Base-by-base conservation (phyloP, 768 basidiomycete species). In the Pulveroboletus sp. region DNA sequence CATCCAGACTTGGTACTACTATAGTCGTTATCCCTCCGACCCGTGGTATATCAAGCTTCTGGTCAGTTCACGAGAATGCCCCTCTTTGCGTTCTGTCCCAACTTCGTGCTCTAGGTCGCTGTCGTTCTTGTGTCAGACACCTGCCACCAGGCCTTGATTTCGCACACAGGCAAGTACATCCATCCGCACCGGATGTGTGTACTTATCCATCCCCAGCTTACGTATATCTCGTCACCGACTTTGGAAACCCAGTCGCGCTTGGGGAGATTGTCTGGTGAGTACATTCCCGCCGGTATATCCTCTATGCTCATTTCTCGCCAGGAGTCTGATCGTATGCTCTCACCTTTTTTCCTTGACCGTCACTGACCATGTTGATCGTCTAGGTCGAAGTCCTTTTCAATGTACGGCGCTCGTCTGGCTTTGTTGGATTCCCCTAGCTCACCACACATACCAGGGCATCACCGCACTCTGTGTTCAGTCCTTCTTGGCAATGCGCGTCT, bases 1-100 rank as follows among this genome's bases (percentile, higher is more conserved):
- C 50, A 69, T 83, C 14, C 82, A 83, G 62, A 72, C 76, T 1
- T 81, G 73, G 72, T 82, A 76, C 55, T 83, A 82, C 60, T 82
- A 67, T 47, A 68, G 67, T n/a, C 73, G 53, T 3, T 69, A 82
- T 57, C 75, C 79, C 47, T 69, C 66, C 30, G 81, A 83, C 62
- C 61, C 67, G 27, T 81, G 79, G 80, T 64, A 72, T 7, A 70
- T 76, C 52, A 79, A 76, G 56, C 46, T 64, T 13, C 60, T 83
- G 40, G 81, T 81, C 50, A 53, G 73, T 63, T 26, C 2, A 21
- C 33, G 26, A 14, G 11, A 24, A 2, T 33, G 7, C 6, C 24
- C 13, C 18, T 15, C 13, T 15, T 42, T 21, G 21, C 49, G 2
- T 31, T 6, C 18, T 8, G 10, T 32, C 11, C 8, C 18, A 36